Evolutionary conservation across 2,329 filamentous ascomycete genomes (phyloP), one percentile per base, ranked within the genome.

Genomic region (Mariannaea sp.): DNA sequence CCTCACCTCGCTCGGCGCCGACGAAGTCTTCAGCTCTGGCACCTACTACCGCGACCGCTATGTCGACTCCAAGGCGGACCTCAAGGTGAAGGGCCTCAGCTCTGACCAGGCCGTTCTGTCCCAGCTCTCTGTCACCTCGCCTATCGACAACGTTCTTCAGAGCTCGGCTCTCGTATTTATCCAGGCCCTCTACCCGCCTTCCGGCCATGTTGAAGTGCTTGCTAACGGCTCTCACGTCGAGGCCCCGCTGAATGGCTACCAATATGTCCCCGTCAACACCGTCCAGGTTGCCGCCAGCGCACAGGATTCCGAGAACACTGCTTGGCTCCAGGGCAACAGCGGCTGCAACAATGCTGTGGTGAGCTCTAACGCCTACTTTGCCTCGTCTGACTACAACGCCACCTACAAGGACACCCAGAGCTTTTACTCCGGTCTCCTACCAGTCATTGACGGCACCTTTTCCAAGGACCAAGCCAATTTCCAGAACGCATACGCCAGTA

Each of bases 151-250:
- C 32, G 90, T 96, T 14, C 81, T 97, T 24, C 87, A 92, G 70
- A 89, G 83, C 73, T 93, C 90, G 2, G 90, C 90, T 53, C 78
- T 82, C 39, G 88, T 84, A 26, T 96, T 96, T 75, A 75, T 93
- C 24, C 92, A 96, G 74, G 91, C 86, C 24, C 79, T 97, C 16
- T 97, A 96, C 69, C 92, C 92, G 8, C 90, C 92, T 1, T 83
- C 86, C 1, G 84, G 84, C 51, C 58, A 69, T 12, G 68, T 78
- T 29, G 80, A 89, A 72, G 84, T 77, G 2, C 81, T 96, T 33
- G 83, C 83, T 64, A 92, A 96, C 71, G 88, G 88, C 43, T 82
- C 82, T 17, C 76, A 73, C 4, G 77, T 92, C 10, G 75, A 84
- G 52, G 76, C 85, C 1, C 91, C 92, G 0, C 74, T 96, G 66